Percentiles rank a stretch among this genome's conserved stretches.
These are phyloP conservation scores for Leonotis leonurus DNA, from an alignment of 257 asterid species.

Conservation along the genomic window DNA sequence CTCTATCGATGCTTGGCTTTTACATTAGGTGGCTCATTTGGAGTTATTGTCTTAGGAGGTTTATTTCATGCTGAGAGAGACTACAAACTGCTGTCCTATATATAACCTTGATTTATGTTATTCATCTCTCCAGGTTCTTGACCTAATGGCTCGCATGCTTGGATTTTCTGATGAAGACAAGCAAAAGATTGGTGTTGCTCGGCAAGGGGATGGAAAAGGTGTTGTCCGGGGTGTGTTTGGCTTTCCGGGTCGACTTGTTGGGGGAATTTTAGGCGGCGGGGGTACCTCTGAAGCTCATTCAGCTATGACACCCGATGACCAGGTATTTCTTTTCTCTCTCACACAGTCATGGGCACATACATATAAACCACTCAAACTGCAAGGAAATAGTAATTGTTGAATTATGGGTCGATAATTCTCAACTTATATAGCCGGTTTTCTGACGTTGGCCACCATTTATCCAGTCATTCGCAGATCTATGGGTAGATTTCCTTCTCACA, in stretches of 20 bases:
- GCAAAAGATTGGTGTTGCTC: slow-evolving; percentile 83
- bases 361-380: no score
- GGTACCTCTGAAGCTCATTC: slow-evolving; percentile 45
- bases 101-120: not conserved
- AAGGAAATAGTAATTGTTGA: no score
- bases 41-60: not conserved
- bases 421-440: no score
- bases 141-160: slow-evolving; percentile 92
- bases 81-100: not conserved
- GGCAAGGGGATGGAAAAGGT: slow-evolving; percentile 88
- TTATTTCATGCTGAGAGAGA: not conserved
- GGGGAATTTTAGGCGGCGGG: slow-evolving; percentile 75
- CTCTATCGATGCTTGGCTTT: slow-evolving; percentile 1
- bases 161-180: slow-evolving; percentile 98
- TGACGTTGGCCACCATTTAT: not conserved
- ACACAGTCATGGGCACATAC: not conserved
- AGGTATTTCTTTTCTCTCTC: slow-evolving; percentile 28
- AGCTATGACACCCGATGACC: slow-evolving; percentile 58
- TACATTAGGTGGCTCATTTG: not conserved
- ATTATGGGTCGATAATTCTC: no score
- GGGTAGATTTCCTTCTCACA: slow-evolving; percentile 97
- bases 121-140: slow-evolving; percentile 61
- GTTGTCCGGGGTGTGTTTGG: slow-evolving; percentile 95
- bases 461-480: slow-evolving; percentile 90
- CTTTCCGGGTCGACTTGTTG: slow-evolving; percentile 89